phyloP scores from a whole-genome alignment of 768 basidiomycete species.

The Gyrodon lividus region DNA sequence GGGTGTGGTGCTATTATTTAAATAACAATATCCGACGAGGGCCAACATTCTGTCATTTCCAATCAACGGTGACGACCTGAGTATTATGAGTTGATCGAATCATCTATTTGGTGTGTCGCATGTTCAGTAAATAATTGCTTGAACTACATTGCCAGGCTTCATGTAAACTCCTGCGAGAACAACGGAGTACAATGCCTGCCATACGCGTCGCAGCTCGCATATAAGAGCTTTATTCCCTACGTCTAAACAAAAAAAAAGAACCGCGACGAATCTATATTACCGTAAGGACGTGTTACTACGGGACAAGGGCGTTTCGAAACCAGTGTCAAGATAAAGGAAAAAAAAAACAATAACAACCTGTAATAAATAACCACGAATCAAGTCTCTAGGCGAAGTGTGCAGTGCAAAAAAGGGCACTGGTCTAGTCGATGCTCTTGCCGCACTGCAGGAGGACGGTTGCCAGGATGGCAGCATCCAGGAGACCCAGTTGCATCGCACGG shows the following conservation, averaged over 20 bases:
- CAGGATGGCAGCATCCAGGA: conserved; percentile 51
- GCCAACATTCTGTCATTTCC: too few species aligned
- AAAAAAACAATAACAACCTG: background rate
- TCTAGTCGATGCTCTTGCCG: conserved; percentile 61
- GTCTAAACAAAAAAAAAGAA: too few species aligned
- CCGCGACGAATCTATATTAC: too few species aligned
- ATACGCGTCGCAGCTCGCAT: too few species aligned
- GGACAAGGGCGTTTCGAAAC: background rate
- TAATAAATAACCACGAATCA: too few species aligned
- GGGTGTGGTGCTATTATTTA: conserved; percentile 21
- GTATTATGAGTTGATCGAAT: background rate
- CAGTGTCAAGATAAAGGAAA: background rate
- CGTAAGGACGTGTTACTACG: background rate
- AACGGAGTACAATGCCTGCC: too few species aligned
- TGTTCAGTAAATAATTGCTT: too few species aligned
- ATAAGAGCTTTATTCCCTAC: too few species aligned
- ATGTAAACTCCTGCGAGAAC: too few species aligned
- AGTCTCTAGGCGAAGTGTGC: background rate
- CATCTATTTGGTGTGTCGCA: too few species aligned
- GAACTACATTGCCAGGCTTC: too few species aligned
- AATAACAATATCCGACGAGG: too few species aligned
- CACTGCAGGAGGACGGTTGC: conserved; percentile 56
- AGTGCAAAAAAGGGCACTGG: background rate
- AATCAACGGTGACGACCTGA: background rate
- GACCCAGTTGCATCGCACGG: conserved; percentile 51